Conservation (phyloP, 192 early-diverging fungal species). For the Lobosporangium transversale region DNA sequence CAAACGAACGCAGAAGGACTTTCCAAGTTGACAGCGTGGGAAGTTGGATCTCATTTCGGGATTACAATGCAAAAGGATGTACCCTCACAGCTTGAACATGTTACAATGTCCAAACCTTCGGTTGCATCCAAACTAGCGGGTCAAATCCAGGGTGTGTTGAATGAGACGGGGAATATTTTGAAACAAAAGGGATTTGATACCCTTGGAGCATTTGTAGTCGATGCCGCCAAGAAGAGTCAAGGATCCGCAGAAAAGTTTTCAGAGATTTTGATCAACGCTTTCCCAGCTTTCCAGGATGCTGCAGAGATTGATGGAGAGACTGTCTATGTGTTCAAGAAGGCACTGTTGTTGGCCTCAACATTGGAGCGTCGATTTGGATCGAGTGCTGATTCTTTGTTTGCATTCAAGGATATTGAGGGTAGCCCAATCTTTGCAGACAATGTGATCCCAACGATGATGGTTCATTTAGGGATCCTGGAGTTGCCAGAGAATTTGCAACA, state of each 20-base stretch:
- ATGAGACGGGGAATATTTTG: conserved; percentile 77
- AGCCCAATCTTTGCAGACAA: conserved; percentile 82
- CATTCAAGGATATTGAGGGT: conserved; percentile 70
- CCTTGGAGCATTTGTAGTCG: conserved; percentile 77
- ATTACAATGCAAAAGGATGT: conserved; percentile 78
- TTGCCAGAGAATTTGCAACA: conserved; percentile 57
- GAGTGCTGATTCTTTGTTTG: conserved; percentile 64
- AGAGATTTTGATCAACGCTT: conserved; percentile 63
- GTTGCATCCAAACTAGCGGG: conserved; percentile 69
- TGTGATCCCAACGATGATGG: conserved; percentile 75
- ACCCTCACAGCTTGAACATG: conserved; percentile 59
- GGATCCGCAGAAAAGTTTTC: conserved; percentile 44
- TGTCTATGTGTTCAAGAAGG: conserved; percentile 82
- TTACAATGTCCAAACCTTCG: conserved; percentile 76
- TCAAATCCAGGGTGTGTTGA: conserved; percentile 69
- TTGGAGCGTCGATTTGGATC: conserved; percentile 69
- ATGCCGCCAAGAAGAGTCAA: conserved; percentile 59
- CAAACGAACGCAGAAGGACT: conserved; percentile 65
- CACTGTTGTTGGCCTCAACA: conserved; percentile 75
- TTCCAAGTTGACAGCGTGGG: conserved; percentile 66
- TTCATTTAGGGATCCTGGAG: conserved; percentile 62
- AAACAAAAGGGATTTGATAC: conserved; percentile 67
- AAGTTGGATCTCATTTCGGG: conserved; percentile 75
- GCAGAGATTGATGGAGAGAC: conserved; percentile 56
- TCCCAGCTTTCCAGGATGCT: conserved; percentile 78